A percentile compares a stretch with the other conserved stretches of the same genome.
Evolutionary conservation across 306 rosid genomes (phyloP).

Genomic region (Malus sylvestris): DNA sequence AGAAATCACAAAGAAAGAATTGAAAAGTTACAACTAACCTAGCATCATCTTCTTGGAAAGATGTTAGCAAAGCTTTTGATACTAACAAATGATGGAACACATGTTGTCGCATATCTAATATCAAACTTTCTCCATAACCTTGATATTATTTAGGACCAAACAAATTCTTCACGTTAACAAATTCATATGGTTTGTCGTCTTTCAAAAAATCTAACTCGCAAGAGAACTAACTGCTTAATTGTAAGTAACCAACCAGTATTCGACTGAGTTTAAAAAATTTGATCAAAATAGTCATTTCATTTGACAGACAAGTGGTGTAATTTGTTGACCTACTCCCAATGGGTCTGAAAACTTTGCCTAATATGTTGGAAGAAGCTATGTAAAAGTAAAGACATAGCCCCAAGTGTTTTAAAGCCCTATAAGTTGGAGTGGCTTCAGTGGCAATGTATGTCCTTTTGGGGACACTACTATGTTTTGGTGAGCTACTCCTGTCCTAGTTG

Average conservation of each 20-base stretch:
- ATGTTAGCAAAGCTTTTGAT: not conserved
- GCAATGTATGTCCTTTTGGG: constrained; percentile 53
- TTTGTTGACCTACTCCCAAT: constrained; percentile 16
- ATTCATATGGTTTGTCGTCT: not conserved
- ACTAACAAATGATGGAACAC: not conserved
- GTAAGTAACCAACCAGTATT: too few species aligned
- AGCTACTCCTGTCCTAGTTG: constrained; percentile 35
- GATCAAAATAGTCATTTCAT: constrained; percentile 3
- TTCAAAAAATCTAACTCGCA: not conserved
- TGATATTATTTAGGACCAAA: not conserved
- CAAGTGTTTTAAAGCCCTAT: constrained; percentile 8
- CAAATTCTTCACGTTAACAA: not conserved
- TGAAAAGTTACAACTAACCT: too few species aligned
- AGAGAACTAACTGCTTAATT: too few species aligned
- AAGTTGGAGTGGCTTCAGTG: constrained; percentile 39
- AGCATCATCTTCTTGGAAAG: too few species aligned
- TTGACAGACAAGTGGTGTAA: constrained; percentile 41
- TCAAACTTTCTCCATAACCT: not conserved
- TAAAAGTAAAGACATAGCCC: constrained; percentile 10
- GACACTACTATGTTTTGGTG: constrained; percentile 48
- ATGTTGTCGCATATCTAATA: not conserved
- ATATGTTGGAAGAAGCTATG: constrained; percentile 15
- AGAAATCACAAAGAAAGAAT: too few species aligned
- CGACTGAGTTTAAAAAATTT: not conserved
- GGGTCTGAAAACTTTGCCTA: not conserved